phyloP scores from a whole-genome alignment of 805 yeast species.

The Kazachstania psychrophila region DNA sequence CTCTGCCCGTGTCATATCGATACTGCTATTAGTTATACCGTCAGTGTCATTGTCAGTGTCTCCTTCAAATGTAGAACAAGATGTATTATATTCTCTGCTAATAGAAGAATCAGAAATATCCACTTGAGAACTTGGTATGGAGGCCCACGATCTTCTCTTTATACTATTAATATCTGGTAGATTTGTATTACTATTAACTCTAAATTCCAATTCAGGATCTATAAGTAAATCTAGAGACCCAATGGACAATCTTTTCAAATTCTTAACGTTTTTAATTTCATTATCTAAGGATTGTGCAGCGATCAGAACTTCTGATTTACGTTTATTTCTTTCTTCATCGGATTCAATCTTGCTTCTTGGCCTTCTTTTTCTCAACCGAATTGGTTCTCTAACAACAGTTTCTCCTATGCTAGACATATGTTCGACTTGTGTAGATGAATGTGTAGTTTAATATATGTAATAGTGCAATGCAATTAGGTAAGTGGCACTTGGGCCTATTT shows the following conservation, averaged over 20 bases:
- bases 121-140: too few relatives aligned
- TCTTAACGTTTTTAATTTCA: slow-evolving; percentile 64
- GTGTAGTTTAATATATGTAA: too few relatives aligned
- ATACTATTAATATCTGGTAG: background rate
- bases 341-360: slow-evolving; percentile 1
- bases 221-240: slow-evolving; percentile 43
- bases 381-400: too few relatives aligned
- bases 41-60: slow-evolving; percentile 11
- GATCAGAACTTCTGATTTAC: slow-evolving; percentile 39
- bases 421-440: too few relatives aligned
- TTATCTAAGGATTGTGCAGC: slow-evolving; percentile 74
- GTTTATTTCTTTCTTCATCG: slow-evolving; percentile 17
- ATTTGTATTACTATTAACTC: slow-evolving; percentile 18
- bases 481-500: too few relatives aligned
- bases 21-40: slow-evolving; percentile 11
- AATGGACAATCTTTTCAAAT: slow-evolving; percentile 63
- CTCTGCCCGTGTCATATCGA: slow-evolving; percentile 23
- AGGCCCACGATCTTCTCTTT: slow-evolving; percentile 14
- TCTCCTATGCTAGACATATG: too few relatives aligned
- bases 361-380: slow-evolving; percentile 3
- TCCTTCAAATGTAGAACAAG: background rate
- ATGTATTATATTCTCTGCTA: background rate
- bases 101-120: background rate
- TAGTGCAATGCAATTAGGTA: too few relatives aligned
- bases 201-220: slow-evolving; percentile 65